Evolutionary conservation across 1,139 yeast genomes (phyloP).

Genomic region (Pichia sp.): DNA sequence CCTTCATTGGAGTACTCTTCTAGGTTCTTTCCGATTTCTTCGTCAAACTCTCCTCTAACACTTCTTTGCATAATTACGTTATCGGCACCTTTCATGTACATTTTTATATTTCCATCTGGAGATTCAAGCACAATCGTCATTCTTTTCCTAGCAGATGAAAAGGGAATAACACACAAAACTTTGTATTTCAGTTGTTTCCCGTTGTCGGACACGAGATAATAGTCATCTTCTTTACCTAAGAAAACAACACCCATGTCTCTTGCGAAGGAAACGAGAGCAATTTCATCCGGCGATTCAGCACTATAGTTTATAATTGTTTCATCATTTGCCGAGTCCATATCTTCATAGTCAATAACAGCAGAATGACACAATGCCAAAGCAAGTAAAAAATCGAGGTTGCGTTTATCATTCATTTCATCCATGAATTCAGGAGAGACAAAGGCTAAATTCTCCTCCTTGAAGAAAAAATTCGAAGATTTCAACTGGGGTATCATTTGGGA

Average conservation of each 20-base stretch:
- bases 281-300: conserved; percentile 65
- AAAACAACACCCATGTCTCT: conserved; percentile 52
- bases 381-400: conserved; percentile 49
- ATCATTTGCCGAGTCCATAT: conserved; percentile 28
- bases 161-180: conserved; percentile 49
- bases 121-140: conserved; percentile 51
- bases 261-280: conserved; percentile 60
- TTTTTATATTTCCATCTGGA: conserved; percentile 37
- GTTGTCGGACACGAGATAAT: conserved; percentile 22
- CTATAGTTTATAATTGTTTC: conserved; percentile 40
- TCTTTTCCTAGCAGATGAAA: conserved; percentile 54
- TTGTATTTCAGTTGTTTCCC: conserved; percentile 33
- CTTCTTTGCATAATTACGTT: conserved; percentile 41
- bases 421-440: conserved; percentile 47
- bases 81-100: conserved; percentile 54
- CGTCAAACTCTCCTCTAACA: conserved; percentile 24
- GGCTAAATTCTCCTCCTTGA: conserved; percentile 41
- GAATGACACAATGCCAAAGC: conserved; percentile 56
- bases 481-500: conserved; percentile 36
- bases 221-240: conserved; percentile 41
- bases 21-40: conserved; percentile 25
- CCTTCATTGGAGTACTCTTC: conserved; percentile 59
- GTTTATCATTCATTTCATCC: conserved; percentile 38
- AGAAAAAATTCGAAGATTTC: conserved; percentile 27
- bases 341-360: conserved; percentile 45